Evolutionary conservation across 2,329 filamentous ascomycete genomes (phyloP).

Genomic region (Chaetothyriales sp.): DNA sequence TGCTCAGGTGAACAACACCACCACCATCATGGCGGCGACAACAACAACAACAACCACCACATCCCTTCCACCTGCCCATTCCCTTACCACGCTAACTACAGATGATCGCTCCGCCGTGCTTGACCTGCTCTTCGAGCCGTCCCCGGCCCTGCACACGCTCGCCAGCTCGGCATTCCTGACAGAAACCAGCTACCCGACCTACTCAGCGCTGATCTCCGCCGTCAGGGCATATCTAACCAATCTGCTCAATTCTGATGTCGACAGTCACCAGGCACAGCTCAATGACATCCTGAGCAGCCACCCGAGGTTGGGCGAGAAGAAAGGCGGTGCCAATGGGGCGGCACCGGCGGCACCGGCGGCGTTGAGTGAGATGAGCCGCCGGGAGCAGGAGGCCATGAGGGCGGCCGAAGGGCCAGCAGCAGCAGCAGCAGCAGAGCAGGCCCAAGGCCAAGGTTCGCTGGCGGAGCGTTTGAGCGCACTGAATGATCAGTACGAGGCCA

Average conservation of each 20-base stretch:
- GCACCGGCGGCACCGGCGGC: too few relatives aligned
- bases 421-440: constrained; percentile 29
- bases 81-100: neutral
- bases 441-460: constrained; percentile 28
- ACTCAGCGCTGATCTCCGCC: constrained; percentile 52
- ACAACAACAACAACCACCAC: too few relatives aligned
- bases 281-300: constrained; percentile 65
- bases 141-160: constrained; percentile 55
- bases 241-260: constrained; percentile 38
- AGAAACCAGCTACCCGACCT: constrained; percentile 45
- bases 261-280: constrained; percentile 42
- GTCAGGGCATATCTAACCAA: constrained; percentile 48
- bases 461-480: constrained; percentile 42
- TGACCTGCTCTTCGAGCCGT: constrained; percentile 44
- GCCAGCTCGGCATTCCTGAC: constrained; percentile 51
- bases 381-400: constrained; percentile 66
- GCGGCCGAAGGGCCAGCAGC: constrained; percentile 25
- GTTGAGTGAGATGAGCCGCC: constrained; percentile 55
- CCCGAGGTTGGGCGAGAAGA: constrained; percentile 67
- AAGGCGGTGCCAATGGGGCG: constrained; percentile 45
- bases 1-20: too few relatives aligned
- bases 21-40: neutral
- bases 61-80: neutral
- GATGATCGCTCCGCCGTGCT: constrained; percentile 7
- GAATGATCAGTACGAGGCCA: constrained; percentile 66